Conservation (phyloP, 495 filamentous ascomycete genomes). For the Podospora australis region DNA sequence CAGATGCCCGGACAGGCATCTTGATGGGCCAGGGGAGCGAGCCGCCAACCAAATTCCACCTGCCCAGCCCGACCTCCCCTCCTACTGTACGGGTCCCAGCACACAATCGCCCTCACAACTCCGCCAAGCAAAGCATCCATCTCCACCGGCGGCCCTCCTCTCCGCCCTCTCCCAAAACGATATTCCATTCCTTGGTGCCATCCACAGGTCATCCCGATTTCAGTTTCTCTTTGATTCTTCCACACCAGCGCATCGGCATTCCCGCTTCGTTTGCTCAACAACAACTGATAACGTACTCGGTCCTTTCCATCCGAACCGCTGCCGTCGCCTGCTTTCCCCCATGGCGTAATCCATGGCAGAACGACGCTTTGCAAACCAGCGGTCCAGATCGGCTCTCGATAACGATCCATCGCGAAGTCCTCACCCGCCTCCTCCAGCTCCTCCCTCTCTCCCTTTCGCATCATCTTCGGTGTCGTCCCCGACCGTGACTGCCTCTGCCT, state of each 20-base stretch:
- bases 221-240: neutral
- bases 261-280: neutral
- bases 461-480: conserved; percentile 19
- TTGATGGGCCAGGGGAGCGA: neutral
- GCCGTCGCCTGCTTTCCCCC: conserved; percentile 7
- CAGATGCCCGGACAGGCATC: neutral
- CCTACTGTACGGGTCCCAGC: neutral
- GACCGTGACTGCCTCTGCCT: conserved; percentile 15
- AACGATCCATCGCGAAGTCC: conserved; percentile 41
- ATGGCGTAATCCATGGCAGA: conserved; percentile 57
- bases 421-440: too few relatives aligned
- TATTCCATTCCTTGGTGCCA: too few relatives aligned
- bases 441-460: too few relatives aligned
- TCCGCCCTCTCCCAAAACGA: neutral
- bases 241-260: neutral
- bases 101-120: conserved; percentile 1
- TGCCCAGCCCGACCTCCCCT: neutral
- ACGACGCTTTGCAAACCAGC: conserved; percentile 45
- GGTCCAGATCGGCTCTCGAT: conserved; percentile 49
- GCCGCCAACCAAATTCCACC: neutral
- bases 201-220: neutral
- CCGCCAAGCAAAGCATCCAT: neutral
- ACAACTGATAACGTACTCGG: neutral
- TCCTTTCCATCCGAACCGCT: neutral
- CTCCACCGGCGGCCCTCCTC: neutral